These are phyloP conservation scores for Murraya koenigii DNA, from an alignment of 345 rosid genomes.

Conservation along the genomic window DNA sequence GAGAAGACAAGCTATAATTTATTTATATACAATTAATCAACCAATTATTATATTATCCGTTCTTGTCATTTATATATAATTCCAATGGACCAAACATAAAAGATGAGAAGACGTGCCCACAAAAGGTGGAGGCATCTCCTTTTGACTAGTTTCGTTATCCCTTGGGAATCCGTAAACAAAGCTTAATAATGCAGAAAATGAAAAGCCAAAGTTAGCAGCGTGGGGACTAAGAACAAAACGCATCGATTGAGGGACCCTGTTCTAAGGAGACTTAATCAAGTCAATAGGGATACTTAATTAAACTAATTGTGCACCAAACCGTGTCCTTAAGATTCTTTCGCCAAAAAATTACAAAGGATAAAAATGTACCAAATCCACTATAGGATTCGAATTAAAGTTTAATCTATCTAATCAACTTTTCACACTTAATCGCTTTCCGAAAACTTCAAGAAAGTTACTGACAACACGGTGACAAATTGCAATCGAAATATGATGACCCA, in stretches of 20 bases:
- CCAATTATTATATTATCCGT: too few species aligned
- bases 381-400: background rate
- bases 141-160: background rate
- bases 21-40: too few species aligned
- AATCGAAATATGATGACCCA: background rate
- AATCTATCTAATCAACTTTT: background rate
- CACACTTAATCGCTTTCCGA: background rate
- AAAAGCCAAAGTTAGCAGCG: too few species aligned
- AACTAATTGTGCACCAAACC: background rate
- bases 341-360: background rate
- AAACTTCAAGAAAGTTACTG: background rate
- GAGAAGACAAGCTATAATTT: too few species aligned
- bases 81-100: too few species aligned
- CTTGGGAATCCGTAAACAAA: slow-evolving; percentile 13
- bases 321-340: too few species aligned
- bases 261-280: background rate
- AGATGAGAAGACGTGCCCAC: background rate
- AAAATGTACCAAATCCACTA: background rate
- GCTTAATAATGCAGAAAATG: too few species aligned
- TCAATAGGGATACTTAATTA: background rate
- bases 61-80: too few species aligned
- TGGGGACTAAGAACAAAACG: background rate
- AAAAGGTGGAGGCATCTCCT: background rate
- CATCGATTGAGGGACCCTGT: background rate
- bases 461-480: background rate